Conservation (phyloP, 306 rosid species). For the Bauhinia variegata region DNA sequence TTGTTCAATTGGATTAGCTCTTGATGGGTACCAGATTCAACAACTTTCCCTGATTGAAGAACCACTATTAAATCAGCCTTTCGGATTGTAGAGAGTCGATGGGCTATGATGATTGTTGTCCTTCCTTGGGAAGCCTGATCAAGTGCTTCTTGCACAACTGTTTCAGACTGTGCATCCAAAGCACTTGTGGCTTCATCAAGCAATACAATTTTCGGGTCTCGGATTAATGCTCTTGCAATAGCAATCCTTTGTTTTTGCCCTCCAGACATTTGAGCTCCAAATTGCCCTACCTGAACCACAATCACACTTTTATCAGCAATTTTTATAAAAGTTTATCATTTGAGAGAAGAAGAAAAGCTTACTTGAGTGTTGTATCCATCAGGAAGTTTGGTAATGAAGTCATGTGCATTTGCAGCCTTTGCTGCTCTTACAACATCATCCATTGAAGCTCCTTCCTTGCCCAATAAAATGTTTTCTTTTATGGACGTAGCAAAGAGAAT, state of each 20-base stretch:
- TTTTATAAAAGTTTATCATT: neutral
- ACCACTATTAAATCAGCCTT: slow-evolving; percentile 65
- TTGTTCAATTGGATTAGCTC: slow-evolving; percentile 52
- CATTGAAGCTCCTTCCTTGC: slow-evolving; percentile 74
- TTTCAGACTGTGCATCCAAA: slow-evolving; percentile 80
- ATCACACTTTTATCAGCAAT: neutral
- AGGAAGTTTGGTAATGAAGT: slow-evolving; percentile 69
- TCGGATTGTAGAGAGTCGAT: slow-evolving; percentile 70
- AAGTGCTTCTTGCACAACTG: slow-evolving; percentile 67
- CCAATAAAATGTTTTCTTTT: slow-evolving; percentile 73
- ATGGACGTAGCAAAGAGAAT: slow-evolving; percentile 83
- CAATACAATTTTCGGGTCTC: slow-evolving; percentile 74
- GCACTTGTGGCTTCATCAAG: slow-evolving; percentile 97
- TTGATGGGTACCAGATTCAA: slow-evolving; percentile 71
- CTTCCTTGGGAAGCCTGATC: slow-evolving; percentile 76
- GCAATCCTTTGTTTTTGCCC: slow-evolving; percentile 92
- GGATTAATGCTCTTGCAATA: slow-evolving; percentile 77
- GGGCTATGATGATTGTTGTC: slow-evolving; percentile 80
- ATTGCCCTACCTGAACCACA: slow-evolving; percentile 66
- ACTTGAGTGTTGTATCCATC: slow-evolving; percentile 75
- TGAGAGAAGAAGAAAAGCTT: slow-evolving; percentile 25
- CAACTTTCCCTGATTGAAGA: slow-evolving; percentile 72
- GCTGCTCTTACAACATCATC: slow-evolving; percentile 59
- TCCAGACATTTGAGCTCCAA: slow-evolving; percentile 83
- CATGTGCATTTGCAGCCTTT: slow-evolving; percentile 84